Evolutionary conservation across 805 yeast genomes (phyloP).

Genomic region (Ogataea populi-albae): DNA sequence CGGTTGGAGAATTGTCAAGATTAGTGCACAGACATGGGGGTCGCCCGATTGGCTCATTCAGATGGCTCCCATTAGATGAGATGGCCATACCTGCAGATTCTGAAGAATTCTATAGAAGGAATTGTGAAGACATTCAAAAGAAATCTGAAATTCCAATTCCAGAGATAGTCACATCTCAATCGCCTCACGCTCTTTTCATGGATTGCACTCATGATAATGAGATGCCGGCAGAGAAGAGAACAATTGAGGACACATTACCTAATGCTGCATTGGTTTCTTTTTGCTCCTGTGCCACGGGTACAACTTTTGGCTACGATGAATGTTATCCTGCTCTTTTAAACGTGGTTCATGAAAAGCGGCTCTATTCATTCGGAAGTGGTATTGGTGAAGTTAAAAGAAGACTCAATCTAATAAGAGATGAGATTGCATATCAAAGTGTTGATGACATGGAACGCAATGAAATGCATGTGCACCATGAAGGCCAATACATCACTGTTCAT

Average conservation of each 20-base stretch:
- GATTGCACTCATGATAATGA: conserved; percentile 98
- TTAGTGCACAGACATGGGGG: conserved; percentile 93
- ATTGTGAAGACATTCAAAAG: conserved; percentile 31
- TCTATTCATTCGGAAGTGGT: conserved; percentile 59
- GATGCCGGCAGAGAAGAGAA: conserved; percentile 82
- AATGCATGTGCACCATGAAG: conserved; percentile 93
- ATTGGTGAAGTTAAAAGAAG: conserved; percentile 69
- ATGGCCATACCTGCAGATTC: conserved; percentile 62
- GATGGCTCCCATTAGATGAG: conserved; percentile 74
- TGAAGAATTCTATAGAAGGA: conserved; percentile 28
- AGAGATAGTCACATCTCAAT: conserved; percentile 56
- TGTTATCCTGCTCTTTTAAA: conserved; percentile 79
- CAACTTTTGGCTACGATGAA: conserved; percentile 93
- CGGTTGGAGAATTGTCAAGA: conserved; percentile 79
- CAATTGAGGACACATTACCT: conserved; percentile 91
- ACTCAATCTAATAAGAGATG: conserved; percentile 55
- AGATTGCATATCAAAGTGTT: conserved; percentile 52
- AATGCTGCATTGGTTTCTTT: conserved; percentile 92
- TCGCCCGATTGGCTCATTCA: conserved; percentile 87
- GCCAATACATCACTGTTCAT: conserved; percentile 87
- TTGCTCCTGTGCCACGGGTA: conserved; percentile 91
- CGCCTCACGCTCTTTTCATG: conserved; percentile 95
- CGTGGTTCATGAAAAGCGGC: conserved; percentile 72
- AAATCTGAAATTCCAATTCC: conserved; percentile 70
- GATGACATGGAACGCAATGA: conserved; percentile 65